Base-by-base conservation (phyloP, 495 filamentous ascomycete species). In the Xylaria intraflava region DNA sequence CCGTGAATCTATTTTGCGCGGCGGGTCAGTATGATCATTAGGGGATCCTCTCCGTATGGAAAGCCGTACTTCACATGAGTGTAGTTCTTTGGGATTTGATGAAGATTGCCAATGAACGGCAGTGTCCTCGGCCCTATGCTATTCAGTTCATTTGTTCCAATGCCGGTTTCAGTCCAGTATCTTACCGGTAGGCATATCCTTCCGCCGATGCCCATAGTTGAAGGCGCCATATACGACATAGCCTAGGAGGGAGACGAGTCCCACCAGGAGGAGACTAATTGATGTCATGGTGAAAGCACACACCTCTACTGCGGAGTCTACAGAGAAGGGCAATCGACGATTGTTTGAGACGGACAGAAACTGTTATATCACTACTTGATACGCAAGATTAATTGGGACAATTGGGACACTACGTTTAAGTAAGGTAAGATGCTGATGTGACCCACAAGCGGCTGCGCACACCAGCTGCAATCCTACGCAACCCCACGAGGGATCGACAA, bases 81-180 rank as follows among this genome's bases (percentile, higher is more conserved):
- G 26, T 30, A 29, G 16, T 17, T 46, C 10, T 22, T 47, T 1
- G 44, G 44, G 8, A 64, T 40, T 49, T 69, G 61, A 7, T 67
- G 69, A 8, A 70, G 39, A 51, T 75, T 75, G 17, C 71, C 72
- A 5, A 73, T 54, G 35, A 75, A 31, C 3, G 72, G 72, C 16
- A 75, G 20, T 0, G 69, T 72, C 27, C 65, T 63, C 29, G 72
- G 72, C 1, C 72, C 72, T 64, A n/a, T n/a, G n/a, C 14, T 17
- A 20, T 27, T 24, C 22, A n/a, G 19, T 29, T 56, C 35, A 49
- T 36, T 19, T 30, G 20, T 14, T 10, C 2, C 12, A 16, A 23
- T 22, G 10, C 27, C 31, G 19, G 14, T 14, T 10, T 17, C 12
- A n/a, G 6, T 17, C 36, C 14, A 16, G 36, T 19, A 4, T 22